Percentiles rank a stretch among this genome's conserved stretches.
Conservation (phyloP, 805 yeast species). For the Komagataella pseudopastoris region DNA sequence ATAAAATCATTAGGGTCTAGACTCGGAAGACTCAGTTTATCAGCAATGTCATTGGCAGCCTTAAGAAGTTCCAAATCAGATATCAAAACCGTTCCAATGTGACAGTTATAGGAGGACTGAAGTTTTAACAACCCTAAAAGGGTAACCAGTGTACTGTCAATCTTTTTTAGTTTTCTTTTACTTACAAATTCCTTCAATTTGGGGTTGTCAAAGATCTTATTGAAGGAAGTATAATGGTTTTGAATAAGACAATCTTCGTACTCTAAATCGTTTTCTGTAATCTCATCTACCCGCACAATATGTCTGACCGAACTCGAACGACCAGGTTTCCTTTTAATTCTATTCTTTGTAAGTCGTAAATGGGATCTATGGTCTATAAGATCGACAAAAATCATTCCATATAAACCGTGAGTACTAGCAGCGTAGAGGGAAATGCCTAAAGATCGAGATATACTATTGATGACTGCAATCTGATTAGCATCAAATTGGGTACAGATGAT, state of each 20-base stretch:
- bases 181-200: constrained; percentile 11
- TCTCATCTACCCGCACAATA: constrained; percentile 22
- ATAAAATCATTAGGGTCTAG: background rate
- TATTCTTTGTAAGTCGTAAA: constrained; percentile 36
- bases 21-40: constrained; percentile 18
- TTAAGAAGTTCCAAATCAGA: constrained; percentile 14
- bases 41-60: constrained; percentile 18
- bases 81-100: constrained; percentile 11
- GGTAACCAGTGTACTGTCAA: constrained; percentile 46
- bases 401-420: constrained; percentile 64
- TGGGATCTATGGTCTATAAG: constrained; percentile 48
- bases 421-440: constrained; percentile 53
- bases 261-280: constrained; percentile 21
- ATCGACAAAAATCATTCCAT: constrained; percentile 74
- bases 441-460: constrained; percentile 46
- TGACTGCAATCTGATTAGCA: constrained; percentile 21
- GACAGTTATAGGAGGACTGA: constrained; percentile 2
- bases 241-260: constrained; percentile 23
- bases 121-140: constrained; percentile 44
- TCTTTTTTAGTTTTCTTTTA: constrained; percentile 27
- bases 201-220: constrained; percentile 19
- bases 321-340: constrained; percentile 38
- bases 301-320: constrained; percentile 26
- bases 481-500: constrained; percentile 63
- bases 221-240: constrained; percentile 23